These are phyloP conservation scores for Euryodendron excelsum DNA, from an alignment of 148 eudicot genomes.

Conservation along the genomic window DNA sequence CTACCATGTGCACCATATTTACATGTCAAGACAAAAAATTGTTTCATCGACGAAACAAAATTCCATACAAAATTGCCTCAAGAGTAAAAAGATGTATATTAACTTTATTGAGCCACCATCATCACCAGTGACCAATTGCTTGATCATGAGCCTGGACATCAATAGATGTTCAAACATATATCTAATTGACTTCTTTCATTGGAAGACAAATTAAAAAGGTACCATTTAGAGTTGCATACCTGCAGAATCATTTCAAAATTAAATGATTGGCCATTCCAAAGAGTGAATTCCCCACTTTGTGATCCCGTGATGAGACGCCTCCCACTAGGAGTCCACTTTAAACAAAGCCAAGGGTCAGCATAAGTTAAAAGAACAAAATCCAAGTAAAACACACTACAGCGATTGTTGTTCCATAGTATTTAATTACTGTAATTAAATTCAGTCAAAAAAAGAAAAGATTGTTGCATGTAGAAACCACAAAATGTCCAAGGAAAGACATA, in stretches of 20 bases:
- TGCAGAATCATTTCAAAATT: constrained; percentile 99
- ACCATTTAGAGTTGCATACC: constrained; percentile 38
- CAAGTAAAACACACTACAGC: not conserved
- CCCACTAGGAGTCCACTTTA: constrained; percentile 97
- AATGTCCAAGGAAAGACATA: too few relatives aligned
- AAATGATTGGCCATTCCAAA: constrained; percentile 97
- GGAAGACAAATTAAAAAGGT: not conserved
- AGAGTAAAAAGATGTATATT: not conserved
- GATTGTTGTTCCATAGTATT: too few relatives aligned
- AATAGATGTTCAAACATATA: constrained; percentile 4
- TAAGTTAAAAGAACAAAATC: constrained; percentile 2
- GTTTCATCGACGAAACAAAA: not conserved
- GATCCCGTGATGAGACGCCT: constrained; percentile 98
- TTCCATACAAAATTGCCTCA: not conserved
- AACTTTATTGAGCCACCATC: constrained; percentile 96
- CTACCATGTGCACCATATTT: constrained; percentile 34
- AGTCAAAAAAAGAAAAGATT: too few relatives aligned
- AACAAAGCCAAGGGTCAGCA: constrained; percentile 28
- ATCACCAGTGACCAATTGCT: constrained; percentile 99
- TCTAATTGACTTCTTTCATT: not conserved
- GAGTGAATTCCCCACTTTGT: constrained; percentile 96
- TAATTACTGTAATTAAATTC: not conserved
- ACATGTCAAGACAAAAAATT: constrained; percentile 11
- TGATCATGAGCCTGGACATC: constrained; percentile 90
- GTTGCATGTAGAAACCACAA: too few relatives aligned